These are phyloP conservation scores for Aspergillus ibericus DNA, from an alignment of 2,329 filamentous ascomycete genomes.

Conservation along the genomic window DNA sequence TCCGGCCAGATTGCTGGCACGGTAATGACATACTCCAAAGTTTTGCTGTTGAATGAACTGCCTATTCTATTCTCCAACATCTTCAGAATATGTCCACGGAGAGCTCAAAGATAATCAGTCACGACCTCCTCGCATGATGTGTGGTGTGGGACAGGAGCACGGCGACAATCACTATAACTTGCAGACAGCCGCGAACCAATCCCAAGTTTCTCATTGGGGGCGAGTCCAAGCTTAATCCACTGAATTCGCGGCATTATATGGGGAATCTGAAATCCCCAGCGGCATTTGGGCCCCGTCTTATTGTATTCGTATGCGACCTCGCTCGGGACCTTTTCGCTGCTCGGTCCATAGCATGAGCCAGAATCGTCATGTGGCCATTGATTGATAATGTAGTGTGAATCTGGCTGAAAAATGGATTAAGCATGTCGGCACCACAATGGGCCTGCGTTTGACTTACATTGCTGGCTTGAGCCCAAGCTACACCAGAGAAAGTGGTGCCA, in stretches of 20 bases:
- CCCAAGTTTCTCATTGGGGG: slow-evolving; percentile 13
- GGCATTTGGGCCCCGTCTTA: background rate
- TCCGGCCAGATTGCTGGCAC: slow-evolving; percentile 34
- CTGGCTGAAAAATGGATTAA: slow-evolving; percentile 12
- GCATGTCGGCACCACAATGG: no score
- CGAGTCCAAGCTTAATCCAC: slow-evolving; percentile 26
- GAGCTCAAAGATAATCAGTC: slow-evolving; percentile 16
- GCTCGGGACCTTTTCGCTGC: slow-evolving; percentile 25
- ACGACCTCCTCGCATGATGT: slow-evolving; percentile 8
- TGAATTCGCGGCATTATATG: slow-evolving; percentile 20
- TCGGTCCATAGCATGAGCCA: slow-evolving; percentile 15
- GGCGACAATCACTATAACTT: slow-evolving; percentile 12
- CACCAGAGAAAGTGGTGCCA: slow-evolving; percentile 25
- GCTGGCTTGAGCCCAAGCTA: slow-evolving; percentile 22
- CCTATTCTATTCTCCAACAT: slow-evolving; percentile 17
- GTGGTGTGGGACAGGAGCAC: slow-evolving; percentile 9
- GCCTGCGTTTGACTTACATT: slow-evolving; percentile 12
- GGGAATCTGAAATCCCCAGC: slow-evolving; percentile 23
- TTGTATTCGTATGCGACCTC: slow-evolving; percentile 18
- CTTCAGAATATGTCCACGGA: slow-evolving; percentile 14
- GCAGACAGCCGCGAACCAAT: slow-evolving; percentile 6
- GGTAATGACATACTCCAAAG: slow-evolving; percentile 27
- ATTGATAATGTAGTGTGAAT: slow-evolving; percentile 18
- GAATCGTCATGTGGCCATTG: slow-evolving; percentile 17
- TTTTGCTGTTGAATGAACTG: slow-evolving; percentile 7